phyloP scores from a whole-genome alignment of 768 basidiomycete species.

The Amanita muscaria region DNA sequence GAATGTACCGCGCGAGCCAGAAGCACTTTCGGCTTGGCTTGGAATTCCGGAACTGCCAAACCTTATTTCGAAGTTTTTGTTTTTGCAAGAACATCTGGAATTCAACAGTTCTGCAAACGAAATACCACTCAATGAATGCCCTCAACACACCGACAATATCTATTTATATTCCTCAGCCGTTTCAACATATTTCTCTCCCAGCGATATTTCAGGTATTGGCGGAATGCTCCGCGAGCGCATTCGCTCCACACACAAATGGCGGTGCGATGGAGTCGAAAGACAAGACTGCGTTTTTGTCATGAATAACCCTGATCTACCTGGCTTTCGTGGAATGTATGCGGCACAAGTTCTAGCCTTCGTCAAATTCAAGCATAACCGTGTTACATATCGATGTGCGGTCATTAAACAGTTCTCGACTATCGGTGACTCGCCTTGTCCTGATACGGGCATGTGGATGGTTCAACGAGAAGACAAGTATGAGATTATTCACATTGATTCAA shows the following conservation, averaged over 20 bases:
- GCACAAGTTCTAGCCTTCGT: background rate
- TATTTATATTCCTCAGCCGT: background rate
- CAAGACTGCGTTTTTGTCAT: background rate
- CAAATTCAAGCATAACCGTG: background rate
- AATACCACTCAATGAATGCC: background rate
- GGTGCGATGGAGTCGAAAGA: background rate
- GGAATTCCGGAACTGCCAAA: background rate
- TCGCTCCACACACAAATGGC: no score
- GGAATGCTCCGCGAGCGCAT: background rate
- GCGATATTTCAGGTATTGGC: background rate
- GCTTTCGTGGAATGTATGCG: background rate
- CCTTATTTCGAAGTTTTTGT: background rate
- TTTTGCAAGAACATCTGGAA: background rate
- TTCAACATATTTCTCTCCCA: background rate
- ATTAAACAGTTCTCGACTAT: background rate
- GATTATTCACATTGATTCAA: background rate
- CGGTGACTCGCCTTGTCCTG: background rate
- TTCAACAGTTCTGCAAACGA: background rate
- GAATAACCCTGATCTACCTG: background rate
- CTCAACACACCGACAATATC: background rate
- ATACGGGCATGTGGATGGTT: no score
- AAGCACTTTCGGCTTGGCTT: background rate
- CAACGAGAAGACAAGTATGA: background rate
- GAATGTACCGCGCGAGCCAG: background rate
- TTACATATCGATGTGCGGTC: background rate